Conservation (phyloP, 371 early-diverging fungal genomes). For the Actinomortierella ambigua region DNA sequence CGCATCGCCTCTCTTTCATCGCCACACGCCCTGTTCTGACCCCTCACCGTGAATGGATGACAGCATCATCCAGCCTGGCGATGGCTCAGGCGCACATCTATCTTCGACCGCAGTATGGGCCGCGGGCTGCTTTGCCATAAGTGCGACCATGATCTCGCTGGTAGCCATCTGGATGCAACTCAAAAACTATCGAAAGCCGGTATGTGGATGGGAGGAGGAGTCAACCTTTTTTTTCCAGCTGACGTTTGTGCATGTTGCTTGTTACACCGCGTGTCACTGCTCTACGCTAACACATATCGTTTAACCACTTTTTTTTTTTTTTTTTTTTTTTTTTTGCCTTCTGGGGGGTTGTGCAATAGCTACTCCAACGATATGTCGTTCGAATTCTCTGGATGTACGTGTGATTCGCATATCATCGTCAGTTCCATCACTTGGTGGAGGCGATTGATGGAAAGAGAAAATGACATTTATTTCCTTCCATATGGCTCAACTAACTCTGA, state of each 20-base stretch:
- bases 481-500: background rate
- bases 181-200: constrained; percentile 91
- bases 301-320: background rate
- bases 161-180: constrained; percentile 83
- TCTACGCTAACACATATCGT: too few species aligned
- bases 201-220: constrained; percentile 38
- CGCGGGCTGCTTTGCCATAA: constrained; percentile 55
- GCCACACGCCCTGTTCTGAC: constrained; percentile 2
- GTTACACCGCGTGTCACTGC: too few species aligned
- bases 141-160: constrained; percentile 62
- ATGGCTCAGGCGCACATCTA: constrained; percentile 66
- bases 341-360: constrained; percentile 40
- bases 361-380: constrained; percentile 85
- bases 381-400: constrained; percentile 89
- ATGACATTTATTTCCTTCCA: too few species aligned
- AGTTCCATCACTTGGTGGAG: too few species aligned
- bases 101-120: constrained; percentile 55
- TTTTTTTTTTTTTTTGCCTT: constrained; percentile 3
- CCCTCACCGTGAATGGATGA: constrained; percentile 1
- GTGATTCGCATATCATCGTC: background rate
- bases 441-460: too few species aligned
- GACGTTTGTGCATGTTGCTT: too few species aligned
- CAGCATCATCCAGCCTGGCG: constrained; percentile 17
- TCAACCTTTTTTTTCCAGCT: background rate
- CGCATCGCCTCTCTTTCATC: background rate